These are phyloP conservation scores for Irpex sp. DNA, from an alignment of 1,284 basidiomycete species.

Conservation along the genomic window DNA sequence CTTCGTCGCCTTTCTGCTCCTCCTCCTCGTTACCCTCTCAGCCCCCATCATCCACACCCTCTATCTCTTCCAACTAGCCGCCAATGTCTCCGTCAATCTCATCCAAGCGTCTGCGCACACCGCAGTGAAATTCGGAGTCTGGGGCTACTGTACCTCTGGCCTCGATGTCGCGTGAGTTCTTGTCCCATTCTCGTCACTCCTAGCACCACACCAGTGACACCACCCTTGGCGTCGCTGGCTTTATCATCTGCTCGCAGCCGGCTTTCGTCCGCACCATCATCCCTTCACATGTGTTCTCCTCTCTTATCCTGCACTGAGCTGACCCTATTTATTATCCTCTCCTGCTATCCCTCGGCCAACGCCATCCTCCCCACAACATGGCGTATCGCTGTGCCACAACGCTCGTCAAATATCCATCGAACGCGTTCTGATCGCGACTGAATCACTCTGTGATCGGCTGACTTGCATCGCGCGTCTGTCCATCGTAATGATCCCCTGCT, in stretches of 20 bases:
- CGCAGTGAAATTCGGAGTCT: constrained; percentile 47
- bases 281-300: background rate
- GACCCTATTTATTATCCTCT: background rate
- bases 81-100: constrained; percentile 28
- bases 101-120: constrained; percentile 32
- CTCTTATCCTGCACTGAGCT: background rate
- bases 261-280: constrained; percentile 5
- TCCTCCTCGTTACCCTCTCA: constrained; percentile 52
- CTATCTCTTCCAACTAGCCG: constrained; percentile 44
- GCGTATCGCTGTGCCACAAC: background rate
- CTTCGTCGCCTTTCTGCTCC: constrained; percentile 46
- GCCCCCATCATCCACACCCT: constrained; percentile 53
- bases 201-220: background rate
- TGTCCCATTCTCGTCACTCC: background rate
- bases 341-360: background rate
- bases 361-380: background rate
- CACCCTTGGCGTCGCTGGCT: background rate
- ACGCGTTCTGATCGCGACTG: constrained; percentile 1
- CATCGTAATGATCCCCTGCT: background rate
- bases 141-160: constrained; percentile 52
- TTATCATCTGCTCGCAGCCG: background rate
- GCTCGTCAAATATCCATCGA: background rate
- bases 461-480: background rate
- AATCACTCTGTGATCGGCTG: constrained; percentile 7
- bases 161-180: constrained; percentile 39